Conservation (phyloP, 495 filamentous ascomycete genomes). For the Annulohypoxylon moriforme region DNA sequence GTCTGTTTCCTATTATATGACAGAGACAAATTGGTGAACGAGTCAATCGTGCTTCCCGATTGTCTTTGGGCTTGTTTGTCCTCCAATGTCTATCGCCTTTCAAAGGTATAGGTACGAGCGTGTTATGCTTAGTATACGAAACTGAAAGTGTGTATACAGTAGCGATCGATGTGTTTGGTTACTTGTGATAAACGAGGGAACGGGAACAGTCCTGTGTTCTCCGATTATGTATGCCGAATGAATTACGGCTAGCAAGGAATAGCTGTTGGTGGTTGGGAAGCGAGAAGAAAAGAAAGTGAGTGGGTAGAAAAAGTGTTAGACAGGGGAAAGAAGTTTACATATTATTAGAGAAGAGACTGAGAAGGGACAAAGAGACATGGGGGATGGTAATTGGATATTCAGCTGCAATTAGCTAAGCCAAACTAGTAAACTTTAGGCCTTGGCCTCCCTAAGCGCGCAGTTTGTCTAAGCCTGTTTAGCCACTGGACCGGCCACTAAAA, state of each 20-base stretch:
- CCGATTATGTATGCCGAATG: conserved; percentile 36
- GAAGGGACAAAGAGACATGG: conserved; percentile 15
- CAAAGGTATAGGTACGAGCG: conserved; percentile 1
- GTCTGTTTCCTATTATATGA: conserved; percentile 11
- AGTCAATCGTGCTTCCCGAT: conserved; percentile 4
- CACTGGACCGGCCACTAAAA: conserved; percentile 27
- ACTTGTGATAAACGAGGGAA: conserved; percentile 35
- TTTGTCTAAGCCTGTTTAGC: conserved; percentile 29
- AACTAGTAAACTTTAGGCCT: conserved; percentile 10
- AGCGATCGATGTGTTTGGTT: conserved; percentile 18
- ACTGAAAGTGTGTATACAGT: conserved; percentile 6
- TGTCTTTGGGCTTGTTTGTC: background rate
- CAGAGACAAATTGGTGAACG: conserved; percentile 3
- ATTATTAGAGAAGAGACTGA: conserved; percentile 15
- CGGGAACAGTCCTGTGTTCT: conserved; percentile 44
- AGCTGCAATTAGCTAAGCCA: conserved; percentile 25
- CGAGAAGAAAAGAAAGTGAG: conserved; percentile 24
- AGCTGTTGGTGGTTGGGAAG: conserved; percentile 31
- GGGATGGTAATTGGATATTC: conserved; percentile 18
- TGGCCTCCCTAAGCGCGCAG: conserved; percentile 21
- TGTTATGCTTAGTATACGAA: conserved; percentile 1
- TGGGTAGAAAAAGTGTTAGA: conserved; percentile 46
- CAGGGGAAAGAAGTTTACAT: conserved; percentile 44
- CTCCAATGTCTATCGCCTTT: conserved; percentile 15
- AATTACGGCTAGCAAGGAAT: conserved; percentile 27